Base-by-base conservation (phyloP, 495 filamentous ascomycete species). In the Cercophora scortea region DNA sequence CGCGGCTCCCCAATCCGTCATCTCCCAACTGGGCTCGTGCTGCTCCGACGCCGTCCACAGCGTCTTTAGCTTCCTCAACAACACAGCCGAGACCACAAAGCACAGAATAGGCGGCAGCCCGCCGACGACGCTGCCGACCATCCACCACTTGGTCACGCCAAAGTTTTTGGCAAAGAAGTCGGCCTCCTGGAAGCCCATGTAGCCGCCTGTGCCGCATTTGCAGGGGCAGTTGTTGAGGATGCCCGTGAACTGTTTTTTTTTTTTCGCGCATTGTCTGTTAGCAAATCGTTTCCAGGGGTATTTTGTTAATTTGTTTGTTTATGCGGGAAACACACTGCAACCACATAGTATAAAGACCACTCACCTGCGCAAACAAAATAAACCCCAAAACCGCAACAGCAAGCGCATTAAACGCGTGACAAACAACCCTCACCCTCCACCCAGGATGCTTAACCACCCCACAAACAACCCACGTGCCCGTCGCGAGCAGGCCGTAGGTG, bases 401-500 rank as follows among this genome's bases (percentile, higher is more conserved):
- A 2, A 58, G 12, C 1, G 34, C 13, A 33, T 43, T 47, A 12
- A 58, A 42, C n/a, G 17, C 8, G 25, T 47, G 47, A 43, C 47
- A 50, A 11, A 55, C 8, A 1, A 25, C 19, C 15, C 42, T 41
- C 9, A 13, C 40, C 34, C 40, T 44, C 10, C 19, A 9, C 7
- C 34, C 33, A 7, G 35, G 44, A 42, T 19, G n/a, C 18, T 47
- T 40, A 32, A 19, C 3, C 12, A 44, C 16, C 3, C 12, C 17
- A 40, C 36, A 16, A n/a, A 48, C 42, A 7, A 69, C 9, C 34
- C 76, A 60, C 10, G 66, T 53, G 1, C 45, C 48, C 5, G 61
- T 41, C 11, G 63, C 56, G 7, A 71, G 49, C n/a, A 67, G 32
- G 4, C 63, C 50, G 50, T 72, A 79, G 13, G 75, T 56, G 13